Conservation (phyloP, 1,284 basidiomycete genomes). For the Neotropicomus parvogracilis region DNA sequence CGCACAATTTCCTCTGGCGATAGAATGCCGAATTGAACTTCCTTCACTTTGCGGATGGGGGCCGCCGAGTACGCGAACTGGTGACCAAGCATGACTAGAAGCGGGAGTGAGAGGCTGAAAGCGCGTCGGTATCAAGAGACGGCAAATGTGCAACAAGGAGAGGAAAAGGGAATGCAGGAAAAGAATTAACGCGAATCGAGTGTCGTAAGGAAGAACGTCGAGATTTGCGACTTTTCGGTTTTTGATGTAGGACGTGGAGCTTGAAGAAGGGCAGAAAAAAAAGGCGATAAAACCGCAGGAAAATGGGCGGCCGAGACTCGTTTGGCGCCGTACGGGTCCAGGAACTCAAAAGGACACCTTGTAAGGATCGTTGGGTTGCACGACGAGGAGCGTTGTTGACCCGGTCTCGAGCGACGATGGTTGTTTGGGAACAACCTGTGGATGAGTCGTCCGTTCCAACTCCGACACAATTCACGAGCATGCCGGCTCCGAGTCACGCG, state of each 20-base stretch:
- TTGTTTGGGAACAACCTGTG: slow-evolving; percentile 37
- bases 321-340: background rate
- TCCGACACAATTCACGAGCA: slow-evolving; percentile 33
- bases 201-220: slow-evolving; percentile 9
- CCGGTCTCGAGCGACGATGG: slow-evolving; percentile 32
- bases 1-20: slow-evolving; percentile 99
- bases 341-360: slow-evolving; percentile 3
- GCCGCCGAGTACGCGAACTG: slow-evolving; percentile 90
- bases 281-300: slow-evolving; percentile 12
- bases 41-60: slow-evolving; percentile 90
- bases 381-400: slow-evolving; percentile 17
- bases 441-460: slow-evolving; percentile 32
- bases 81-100: slow-evolving; percentile 66
- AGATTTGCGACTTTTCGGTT: slow-evolving; percentile 23
- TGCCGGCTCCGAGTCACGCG: slow-evolving; percentile 24
- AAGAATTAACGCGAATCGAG: slow-evolving; percentile 30
- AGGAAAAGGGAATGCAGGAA: slow-evolving; percentile 4
- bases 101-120: slow-evolving; percentile 1
- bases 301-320: slow-evolving; percentile 11
- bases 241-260: background rate
- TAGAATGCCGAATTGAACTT: slow-evolving; percentile 99
- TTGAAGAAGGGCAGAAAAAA: slow-evolving; percentile 20
- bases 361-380: slow-evolving; percentile 7
- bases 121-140: slow-evolving; percentile 19
- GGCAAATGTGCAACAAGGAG: slow-evolving; percentile 4